Evolutionary conservation across 2,329 filamentous ascomycete species (phyloP).

Genomic region (Drechslera avenae): DNA sequence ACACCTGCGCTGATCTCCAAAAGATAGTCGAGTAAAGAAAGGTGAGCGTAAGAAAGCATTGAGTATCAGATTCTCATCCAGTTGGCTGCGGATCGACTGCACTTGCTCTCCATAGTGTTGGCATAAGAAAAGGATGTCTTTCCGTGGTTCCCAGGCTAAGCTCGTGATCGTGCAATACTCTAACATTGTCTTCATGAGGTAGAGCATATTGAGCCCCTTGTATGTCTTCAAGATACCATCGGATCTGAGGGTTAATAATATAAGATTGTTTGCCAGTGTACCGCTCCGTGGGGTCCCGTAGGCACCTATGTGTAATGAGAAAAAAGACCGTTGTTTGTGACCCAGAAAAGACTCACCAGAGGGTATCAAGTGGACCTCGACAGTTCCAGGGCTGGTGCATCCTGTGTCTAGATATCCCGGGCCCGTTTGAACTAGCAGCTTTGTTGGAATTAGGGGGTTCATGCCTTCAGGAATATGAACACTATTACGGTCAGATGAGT

Average conservation of each 20-base stretch:
- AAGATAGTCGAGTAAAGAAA: constrained; percentile 29
- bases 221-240: constrained; percentile 32
- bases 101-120: constrained; percentile 33
- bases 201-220: constrained; percentile 39
- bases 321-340: too few species aligned
- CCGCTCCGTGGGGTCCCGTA: constrained; percentile 36
- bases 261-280: constrained; percentile 29
- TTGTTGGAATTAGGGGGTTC: constrained; percentile 38
- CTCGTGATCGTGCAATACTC: constrained; percentile 32
- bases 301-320: constrained; percentile 27
- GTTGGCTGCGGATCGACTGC: constrained; percentile 25
- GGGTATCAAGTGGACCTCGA: constrained; percentile 41
- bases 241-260: constrained; percentile 31
- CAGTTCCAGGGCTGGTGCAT: constrained; percentile 32
- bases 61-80: constrained; percentile 31
- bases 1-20: constrained; percentile 34
- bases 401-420: constrained; percentile 36
- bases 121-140: constrained; percentile 39
- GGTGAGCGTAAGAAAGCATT: constrained; percentile 35
- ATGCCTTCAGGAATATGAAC: constrained; percentile 35
- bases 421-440: constrained; percentile 40
- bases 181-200: constrained; percentile 35
- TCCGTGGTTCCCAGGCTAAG: constrained; percentile 37
- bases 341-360: constrained; percentile 25
- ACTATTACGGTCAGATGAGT: constrained; percentile 26